A percentile compares a stretch with the other conserved stretches of the same genome.
These are phyloP conservation scores for Cicer yamashitae DNA, from an alignment of 306 rosid genomes.

Conservation along the genomic window DNA sequence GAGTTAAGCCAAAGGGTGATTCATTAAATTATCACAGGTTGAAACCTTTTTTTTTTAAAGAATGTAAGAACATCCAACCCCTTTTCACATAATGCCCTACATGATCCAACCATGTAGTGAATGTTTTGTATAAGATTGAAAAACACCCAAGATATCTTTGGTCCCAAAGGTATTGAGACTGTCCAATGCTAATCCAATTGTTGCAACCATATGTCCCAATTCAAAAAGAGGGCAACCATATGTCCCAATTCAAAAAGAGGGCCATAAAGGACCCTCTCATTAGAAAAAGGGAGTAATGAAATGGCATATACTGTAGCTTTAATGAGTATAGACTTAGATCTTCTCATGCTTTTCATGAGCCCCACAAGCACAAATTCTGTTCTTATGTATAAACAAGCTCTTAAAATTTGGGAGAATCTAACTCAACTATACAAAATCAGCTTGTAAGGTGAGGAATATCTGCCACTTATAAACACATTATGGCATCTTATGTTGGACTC, in stretches of 20 bases:
- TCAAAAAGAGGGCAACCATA: conserved; percentile 26
- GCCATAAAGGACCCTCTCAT: conserved; percentile 28
- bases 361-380: conserved; percentile 40
- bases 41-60: background rate
- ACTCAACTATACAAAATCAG: too few species aligned
- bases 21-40: background rate
- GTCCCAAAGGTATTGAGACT: background rate
- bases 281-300: conserved; percentile 21
- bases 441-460: too few species aligned
- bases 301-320: conserved; percentile 2
- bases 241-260: conserved; percentile 19
- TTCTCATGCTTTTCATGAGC: conserved; percentile 28
- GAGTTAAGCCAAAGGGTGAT: conserved; percentile 26
- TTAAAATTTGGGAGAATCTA: too few species aligned
- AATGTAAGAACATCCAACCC: background rate
- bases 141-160: background rate
- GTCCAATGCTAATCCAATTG: background rate
- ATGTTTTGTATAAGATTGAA: background rate
- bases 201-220: background rate
- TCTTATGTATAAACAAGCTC: conserved; percentile 12
- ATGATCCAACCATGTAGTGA: conserved; percentile 11
- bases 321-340: conserved; percentile 8
- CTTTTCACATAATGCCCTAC: conserved; percentile 14
- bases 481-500: too few species aligned
- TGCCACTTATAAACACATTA: too few species aligned